Evolutionary conservation across 306 rosid genomes (phyloP), one percentile per base, ranked within the genome.

Genomic region (Heteromeles arbutifolia): DNA sequence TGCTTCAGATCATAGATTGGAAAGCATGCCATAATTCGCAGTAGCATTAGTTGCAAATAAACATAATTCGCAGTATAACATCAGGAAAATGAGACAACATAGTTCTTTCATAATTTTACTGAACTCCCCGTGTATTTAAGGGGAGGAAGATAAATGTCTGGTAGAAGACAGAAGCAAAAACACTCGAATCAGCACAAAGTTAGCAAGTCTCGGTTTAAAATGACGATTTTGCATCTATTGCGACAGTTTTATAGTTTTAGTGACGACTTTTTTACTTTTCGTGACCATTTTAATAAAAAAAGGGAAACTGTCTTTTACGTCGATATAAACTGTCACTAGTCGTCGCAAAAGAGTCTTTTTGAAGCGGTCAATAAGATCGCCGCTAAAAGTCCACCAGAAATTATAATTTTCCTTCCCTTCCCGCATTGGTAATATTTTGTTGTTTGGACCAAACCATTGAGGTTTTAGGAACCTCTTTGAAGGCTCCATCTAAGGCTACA

Each of bases 341-440:
- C 8, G 7, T 48, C 2, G 1, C 54, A 15, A 48, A 48, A 48
- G 2, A 15, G 0, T 0, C 0, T 2, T 48, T 45, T 15, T 1
- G 8, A 2, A 0, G 3, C 21, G 21, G 17, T 2, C 2, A 15
- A 15, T 0, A 48, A 48, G 7, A 0, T 15, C 54, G 54, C 54
- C 54, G 8, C 54, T 48, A 48, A 48, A 48, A 48, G 21, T 48
- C 8, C 3, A 15, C 0, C 2, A 1, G 7, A 48, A 15, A 48
- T 48, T 48, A 14, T 0, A 48, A 0, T 0, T 4, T 4, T 15
- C 19, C 1, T 1, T 0, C 4, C 2, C 0, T 0, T 0, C 2
- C 0, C 3, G 0, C 0, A 14, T 48, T 0, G 6, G 53, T 14
- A 0, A 48, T 15, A 14, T 48, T 48, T 48, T 48, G 19, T 4